phyloP scores from a whole-genome alignment of 2,329 filamentous ascomycete genomes.

The Metarhizium brunneum region DNA sequence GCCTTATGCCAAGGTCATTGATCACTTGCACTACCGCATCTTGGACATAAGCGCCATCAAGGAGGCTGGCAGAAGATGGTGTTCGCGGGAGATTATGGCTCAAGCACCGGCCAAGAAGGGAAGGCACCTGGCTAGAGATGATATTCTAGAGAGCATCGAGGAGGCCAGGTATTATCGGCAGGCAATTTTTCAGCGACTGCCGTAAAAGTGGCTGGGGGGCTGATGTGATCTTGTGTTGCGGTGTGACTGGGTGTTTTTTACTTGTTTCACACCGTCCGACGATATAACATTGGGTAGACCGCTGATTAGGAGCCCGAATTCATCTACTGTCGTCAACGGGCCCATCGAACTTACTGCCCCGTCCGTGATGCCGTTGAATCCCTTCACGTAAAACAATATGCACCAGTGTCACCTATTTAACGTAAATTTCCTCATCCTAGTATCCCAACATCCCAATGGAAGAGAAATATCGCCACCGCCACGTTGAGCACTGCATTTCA shows the following conservation, averaged over 20 bases:
- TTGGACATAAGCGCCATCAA: conserved; percentile 89
- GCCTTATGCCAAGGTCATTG: conserved; percentile 65
- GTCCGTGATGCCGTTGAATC: too few species aligned
- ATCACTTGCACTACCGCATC: conserved; percentile 81
- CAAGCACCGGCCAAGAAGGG: conserved; percentile 63
- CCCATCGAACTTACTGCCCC: too few species aligned
- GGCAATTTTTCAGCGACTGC: conserved; percentile 48
- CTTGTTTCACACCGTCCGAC: background rate
- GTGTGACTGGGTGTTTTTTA: background rate
- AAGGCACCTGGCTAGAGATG: conserved; percentile 73
- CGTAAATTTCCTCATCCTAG: background rate
- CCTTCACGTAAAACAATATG: too few species aligned
- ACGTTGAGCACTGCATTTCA: background rate
- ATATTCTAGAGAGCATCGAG: conserved; percentile 90
- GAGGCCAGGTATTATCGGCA: conserved; percentile 80
- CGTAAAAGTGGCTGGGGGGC: background rate
- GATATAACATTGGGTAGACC: background rate
- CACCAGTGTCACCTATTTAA: background rate
- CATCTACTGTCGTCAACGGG: too few species aligned
- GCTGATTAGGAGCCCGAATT: too few species aligned
- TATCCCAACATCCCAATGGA: too few species aligned
- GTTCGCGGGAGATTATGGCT: conserved; percentile 33
- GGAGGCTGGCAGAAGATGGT: conserved; percentile 81
- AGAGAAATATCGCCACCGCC: background rate
- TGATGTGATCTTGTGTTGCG: background rate